A percentile compares a stretch with the other conserved stretches of the same genome.
Conservation (phyloP, 1,284 basidiomycete genomes). For the Exobasidium cylindrosporum region DNA sequence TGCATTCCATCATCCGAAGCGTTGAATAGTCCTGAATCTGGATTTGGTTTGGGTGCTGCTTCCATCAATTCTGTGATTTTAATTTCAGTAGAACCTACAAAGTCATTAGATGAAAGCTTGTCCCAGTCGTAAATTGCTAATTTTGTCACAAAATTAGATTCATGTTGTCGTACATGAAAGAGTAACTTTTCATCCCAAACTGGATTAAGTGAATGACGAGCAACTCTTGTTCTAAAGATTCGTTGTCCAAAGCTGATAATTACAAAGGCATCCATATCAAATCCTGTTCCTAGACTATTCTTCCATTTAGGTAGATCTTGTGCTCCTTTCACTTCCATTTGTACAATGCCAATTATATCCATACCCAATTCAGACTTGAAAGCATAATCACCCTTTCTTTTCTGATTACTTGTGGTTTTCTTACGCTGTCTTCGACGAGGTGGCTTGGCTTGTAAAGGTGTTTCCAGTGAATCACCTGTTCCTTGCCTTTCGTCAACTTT, state of each 20-base stretch:
- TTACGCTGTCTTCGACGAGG: neutral
- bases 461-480: neutral
- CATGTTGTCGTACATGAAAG: constrained; percentile 88
- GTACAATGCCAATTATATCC: constrained; percentile 89
- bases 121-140: constrained; percentile 53
- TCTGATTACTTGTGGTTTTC: too few relatives aligned
- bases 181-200: constrained; percentile 92
- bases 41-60: constrained; percentile 36
- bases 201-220: constrained; percentile 67
- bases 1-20: constrained; percentile 21
- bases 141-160: constrained; percentile 60
- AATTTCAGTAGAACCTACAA: constrained; percentile 39
- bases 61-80: constrained; percentile 35
- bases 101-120: constrained; percentile 48
- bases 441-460: constrained; percentile 3
- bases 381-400: constrained; percentile 31
- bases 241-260: constrained; percentile 76
- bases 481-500: constrained; percentile 2
- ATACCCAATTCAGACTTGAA: constrained; percentile 64
- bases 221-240: constrained; percentile 80
- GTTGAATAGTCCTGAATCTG: constrained; percentile 37
- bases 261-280: constrained; percentile 49
- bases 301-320: constrained; percentile 78
- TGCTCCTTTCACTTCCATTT: constrained; percentile 72
- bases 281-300: constrained; percentile 63